A percentile compares a stretch with the other conserved stretches of the same genome.
phyloP scores from a whole-genome alignment of 2,329 filamentous ascomycete genomes.

The Didymosphaeria variabile region DNA sequence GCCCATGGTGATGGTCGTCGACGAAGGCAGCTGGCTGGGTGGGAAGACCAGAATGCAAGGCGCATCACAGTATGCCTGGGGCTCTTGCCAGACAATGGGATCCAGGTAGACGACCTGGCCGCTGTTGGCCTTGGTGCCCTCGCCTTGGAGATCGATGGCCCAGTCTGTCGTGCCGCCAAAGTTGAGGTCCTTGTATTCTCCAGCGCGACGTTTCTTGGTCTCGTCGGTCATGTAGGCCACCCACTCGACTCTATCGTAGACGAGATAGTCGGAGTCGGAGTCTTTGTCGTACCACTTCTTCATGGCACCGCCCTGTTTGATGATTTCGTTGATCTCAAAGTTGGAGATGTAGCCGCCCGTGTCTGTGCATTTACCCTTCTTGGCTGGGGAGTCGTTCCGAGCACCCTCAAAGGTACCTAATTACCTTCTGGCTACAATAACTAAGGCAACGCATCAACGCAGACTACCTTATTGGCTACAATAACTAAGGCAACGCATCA shows the following conservation, averaged over 20 bases:
- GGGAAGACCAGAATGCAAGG: too few species aligned
- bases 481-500: too few species aligned
- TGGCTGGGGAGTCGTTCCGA: constrained; percentile 37
- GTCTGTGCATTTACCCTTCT: constrained; percentile 41
- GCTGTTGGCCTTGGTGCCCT: too few species aligned
- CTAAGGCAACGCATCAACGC: too few species aligned
- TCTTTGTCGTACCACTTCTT: constrained; percentile 6
- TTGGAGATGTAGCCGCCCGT: constrained; percentile 48
- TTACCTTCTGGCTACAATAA: too few species aligned
- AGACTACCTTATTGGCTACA: too few species aligned
- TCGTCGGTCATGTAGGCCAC: constrained; percentile 27
- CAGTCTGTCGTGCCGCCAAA: constrained; percentile 48
- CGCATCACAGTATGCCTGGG: too few species aligned
- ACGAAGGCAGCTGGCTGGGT: too few species aligned
- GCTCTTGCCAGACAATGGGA: too few species aligned
- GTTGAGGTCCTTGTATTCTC: constrained; percentile 32
- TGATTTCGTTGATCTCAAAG: constrained; percentile 45
- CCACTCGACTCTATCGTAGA: constrained; percentile 22
- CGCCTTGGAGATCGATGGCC: constrained; percentile 46
- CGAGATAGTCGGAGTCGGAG: constrained; percentile 1
- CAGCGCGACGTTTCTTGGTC: constrained; percentile 31
- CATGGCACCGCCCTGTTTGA: constrained; percentile 17
- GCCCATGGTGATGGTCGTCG: too few species aligned
- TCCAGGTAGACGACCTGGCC: too few species aligned
- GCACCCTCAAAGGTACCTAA: too few species aligned